Evolutionary conservation across 2,329 filamentous ascomycete genomes (phyloP), one percentile per base, ranked within the genome.

Genomic region (Colletotrichum sansevieriae): DNA sequence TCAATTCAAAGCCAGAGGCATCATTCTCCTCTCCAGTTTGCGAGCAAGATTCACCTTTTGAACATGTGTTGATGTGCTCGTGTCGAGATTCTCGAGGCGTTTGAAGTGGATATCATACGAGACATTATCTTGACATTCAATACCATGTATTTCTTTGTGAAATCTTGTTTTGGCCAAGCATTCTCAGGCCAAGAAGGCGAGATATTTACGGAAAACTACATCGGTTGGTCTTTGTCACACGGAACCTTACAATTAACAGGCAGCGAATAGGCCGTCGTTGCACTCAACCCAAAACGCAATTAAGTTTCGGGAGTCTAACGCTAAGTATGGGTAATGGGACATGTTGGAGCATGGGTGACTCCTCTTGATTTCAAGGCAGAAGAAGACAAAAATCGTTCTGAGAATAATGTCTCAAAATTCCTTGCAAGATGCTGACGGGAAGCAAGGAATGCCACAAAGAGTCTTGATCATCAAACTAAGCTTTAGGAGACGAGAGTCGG

Each of bases 131-230:
- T 3, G 20, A 6, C 6, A 52, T 39, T 3, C 6, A 3, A 39
- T 39, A 39, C 10, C 18, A 18, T 18, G 18, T 18, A 18, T 56
- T 37, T 22, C 39, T 46, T 37, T 41, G 35, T 18, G 25, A 58
- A 43, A 25, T 51, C 43, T 33, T 43, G 58, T 35, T 20, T 46
- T 41, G 47, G 54, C 56, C 49, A 46, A 55, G 39, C 22, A 22
- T 20, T 13, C 22, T 6, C 13, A 12, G 37, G 37, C 37, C 13
- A 15, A 39, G 37, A 39, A 11, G 11, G 13, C 15, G 9, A 46
- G n/a, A 46, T 46, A n/a, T 46, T 39, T 15, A 13, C 10, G 13
- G 13, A 15, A 39, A 39, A 39, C 37, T 39, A 6, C 37, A 39
- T 39, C 37, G 13, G 37, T 15, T 39, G 37, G 10, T 39, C 13